phyloP scores from a whole-genome alignment of 305 asterid species.

The Caryopteris hybrid region DNA sequence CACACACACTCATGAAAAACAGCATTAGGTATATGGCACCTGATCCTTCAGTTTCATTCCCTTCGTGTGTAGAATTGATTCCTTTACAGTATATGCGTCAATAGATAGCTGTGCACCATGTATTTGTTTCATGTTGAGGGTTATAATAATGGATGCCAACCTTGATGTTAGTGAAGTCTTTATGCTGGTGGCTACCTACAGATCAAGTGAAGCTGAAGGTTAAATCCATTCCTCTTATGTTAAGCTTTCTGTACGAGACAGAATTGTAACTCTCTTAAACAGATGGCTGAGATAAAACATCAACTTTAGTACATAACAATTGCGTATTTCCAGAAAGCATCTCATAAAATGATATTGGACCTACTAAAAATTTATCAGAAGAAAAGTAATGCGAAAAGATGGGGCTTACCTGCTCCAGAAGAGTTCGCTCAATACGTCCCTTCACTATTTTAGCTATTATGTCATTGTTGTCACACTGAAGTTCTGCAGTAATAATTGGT shows the following conservation, averaged over 20 bases:
- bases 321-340: too few relatives aligned
- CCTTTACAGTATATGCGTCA: conserved; percentile 61
- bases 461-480: conserved; percentile 39
- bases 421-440: conserved; percentile 80
- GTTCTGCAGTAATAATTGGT: conserved; percentile 71
- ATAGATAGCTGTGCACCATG: conserved; percentile 51
- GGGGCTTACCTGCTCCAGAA: conserved; percentile 72
- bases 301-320: too few relatives aligned
- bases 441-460: conserved; percentile 57
- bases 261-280: background rate
- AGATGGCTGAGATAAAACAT: background rate
- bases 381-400: background rate
- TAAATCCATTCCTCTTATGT: background rate
- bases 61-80: conserved; percentile 58
- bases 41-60: conserved; percentile 62
- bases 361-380: too few relatives aligned
- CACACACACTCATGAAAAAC: background rate
- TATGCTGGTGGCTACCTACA: conserved; percentile 71
- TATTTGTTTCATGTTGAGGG: conserved; percentile 65
- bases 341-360: too few relatives aligned
- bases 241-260: too few relatives aligned
- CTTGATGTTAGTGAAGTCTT: conserved; percentile 63
- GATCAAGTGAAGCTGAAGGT: background rate
- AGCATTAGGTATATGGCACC: conserved; percentile 30
- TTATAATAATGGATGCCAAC: conserved; percentile 52